Conservation (phyloP, 805 yeast genomes). For the Maudiozyma bulderi region DNA sequence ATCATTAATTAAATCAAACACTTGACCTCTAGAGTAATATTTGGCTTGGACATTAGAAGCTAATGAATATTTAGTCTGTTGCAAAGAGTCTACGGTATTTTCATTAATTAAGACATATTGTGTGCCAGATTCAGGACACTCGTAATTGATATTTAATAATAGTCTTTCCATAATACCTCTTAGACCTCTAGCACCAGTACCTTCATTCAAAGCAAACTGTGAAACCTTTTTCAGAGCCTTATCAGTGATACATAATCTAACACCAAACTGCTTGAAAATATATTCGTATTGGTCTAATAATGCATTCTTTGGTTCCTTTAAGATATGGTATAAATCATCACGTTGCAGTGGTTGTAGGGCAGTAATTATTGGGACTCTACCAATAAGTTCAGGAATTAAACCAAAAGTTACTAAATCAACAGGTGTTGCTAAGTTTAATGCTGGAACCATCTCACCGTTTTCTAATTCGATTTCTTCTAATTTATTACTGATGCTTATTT, state of each 20-base stretch:
- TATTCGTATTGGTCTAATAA: slow-evolving; percentile 44
- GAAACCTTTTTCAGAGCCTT: slow-evolving; percentile 43
- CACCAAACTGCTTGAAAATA: slow-evolving; percentile 44
- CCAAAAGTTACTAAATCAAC: slow-evolving; percentile 45
- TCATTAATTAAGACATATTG: slow-evolving; percentile 40
- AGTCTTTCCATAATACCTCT: slow-evolving; percentile 46
- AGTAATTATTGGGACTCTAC: slow-evolving; percentile 48
- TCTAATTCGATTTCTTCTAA: slow-evolving; percentile 31
- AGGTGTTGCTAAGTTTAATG: slow-evolving; percentile 39
- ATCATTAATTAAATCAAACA: slow-evolving; percentile 33
- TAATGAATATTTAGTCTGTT: slow-evolving; percentile 25
- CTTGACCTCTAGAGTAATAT: slow-evolving; percentile 38
- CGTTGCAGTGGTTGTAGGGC: slow-evolving; percentile 38
- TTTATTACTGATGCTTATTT: slow-evolving; percentile 14
- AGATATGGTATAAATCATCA: slow-evolving; percentile 38
- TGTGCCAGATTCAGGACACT: slow-evolving; percentile 49
- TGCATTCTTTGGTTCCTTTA: slow-evolving; percentile 49
- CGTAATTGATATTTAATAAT: slow-evolving; percentile 43
- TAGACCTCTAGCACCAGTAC: slow-evolving; percentile 55
- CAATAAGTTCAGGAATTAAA: slow-evolving; percentile 50
- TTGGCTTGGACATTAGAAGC: slow-evolving; percentile 31
- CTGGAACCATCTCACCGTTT: slow-evolving; percentile 32
- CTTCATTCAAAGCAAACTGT: slow-evolving; percentile 38
- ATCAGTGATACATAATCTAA: slow-evolving; percentile 39
- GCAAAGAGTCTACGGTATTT: slow-evolving; percentile 34